Percentiles rank a stretch among this genome's conserved stretches.
Evolutionary conservation across 495 filamentous ascomycete genomes (phyloP).

Genomic region (Elasticomyces elasticus): DNA sequence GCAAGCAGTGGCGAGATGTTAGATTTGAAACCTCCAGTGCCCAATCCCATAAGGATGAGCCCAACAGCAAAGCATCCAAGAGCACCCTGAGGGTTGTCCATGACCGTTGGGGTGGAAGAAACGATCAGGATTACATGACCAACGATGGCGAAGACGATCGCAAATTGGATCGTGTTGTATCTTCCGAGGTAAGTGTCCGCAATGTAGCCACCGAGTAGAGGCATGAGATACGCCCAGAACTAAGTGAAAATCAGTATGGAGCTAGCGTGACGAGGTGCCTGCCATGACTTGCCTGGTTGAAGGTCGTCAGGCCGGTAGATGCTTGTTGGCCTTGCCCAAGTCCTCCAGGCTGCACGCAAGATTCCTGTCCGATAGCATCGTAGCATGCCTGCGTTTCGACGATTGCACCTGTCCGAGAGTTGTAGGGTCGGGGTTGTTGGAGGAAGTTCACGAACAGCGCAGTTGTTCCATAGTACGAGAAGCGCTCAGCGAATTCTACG

Average conservation of each 20-base stretch:
- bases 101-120: conserved; percentile 27
- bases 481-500: conserved; percentile 56
- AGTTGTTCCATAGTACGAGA: not conserved
- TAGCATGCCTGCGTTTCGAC: not conserved
- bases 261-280: not conserved
- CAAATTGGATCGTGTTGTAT: conserved; percentile 58
- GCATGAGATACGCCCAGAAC: conserved; percentile 49
- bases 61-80: conserved; percentile 22
- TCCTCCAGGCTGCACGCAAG: conserved; percentile 42
- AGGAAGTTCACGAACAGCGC: conserved; percentile 46
- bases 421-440: conserved; percentile 27
- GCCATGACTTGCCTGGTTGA: conserved; percentile 32
- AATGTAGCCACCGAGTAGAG: conserved; percentile 49
- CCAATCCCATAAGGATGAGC: conserved; percentile 42
- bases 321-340: conserved; percentile 36
- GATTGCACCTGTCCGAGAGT: not conserved
- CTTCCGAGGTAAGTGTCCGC: conserved; percentile 58
- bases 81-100: conserved; percentile 22
- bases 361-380: conserved; percentile 36
- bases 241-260: conserved; percentile 25
- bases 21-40: conserved; percentile 68
- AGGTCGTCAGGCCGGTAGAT: conserved; percentile 50
- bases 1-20: conserved; percentile 59
- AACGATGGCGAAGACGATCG: conserved; percentile 37
- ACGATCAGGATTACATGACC: conserved; percentile 34